Evolutionary conservation across 352 stramenopile species (phyloP), one percentile per base, ranked within the genome.

Genomic region (Phytophthora fragariae): DNA sequence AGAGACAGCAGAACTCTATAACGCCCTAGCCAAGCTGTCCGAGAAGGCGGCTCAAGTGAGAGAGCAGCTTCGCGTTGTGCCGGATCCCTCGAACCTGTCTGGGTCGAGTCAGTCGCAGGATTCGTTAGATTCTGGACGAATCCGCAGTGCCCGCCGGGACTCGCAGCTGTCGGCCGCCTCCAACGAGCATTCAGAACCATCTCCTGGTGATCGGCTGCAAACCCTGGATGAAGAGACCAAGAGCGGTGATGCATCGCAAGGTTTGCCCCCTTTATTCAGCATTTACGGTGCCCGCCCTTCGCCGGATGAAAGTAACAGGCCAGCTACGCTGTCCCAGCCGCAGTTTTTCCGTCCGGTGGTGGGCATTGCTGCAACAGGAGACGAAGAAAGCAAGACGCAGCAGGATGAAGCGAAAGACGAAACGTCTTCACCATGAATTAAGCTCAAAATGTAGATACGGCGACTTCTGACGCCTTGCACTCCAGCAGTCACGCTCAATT

Each of bases 41-140:
- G 15, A 77, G 15, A 12, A 70, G 44, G 31, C 37, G 4, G 54
- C 2, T 5, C 66, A 76, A 21, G 6, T 62, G 14, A 15, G 12
- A 14, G 54, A 65, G 49, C 39, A 46, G 17, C 15, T 46, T n/a
- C 39, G 15, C 37, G 47, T 62, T 17, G 33, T 24, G 0, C n/a
- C 27, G 15, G 35, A 52, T 17, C 24, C 53, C 1, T n/a, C 17
- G 39, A 70, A 58, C 21, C 44, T 75, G 29, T 81, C 70, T 6
- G 74, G 65, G 27, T 78, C 74, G 2, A 78, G 74, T 52, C 70
- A 79, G 21, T 81, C 75, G 1, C 75, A 79, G 67, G 75, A 81
- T 33, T 81, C 71, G 19, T 68, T 76, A 10, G 70, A 77, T 35
- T 31, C 39, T 19, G 68, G 44, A 17, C 39, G 52, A 17, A 24